Base-by-base conservation (phyloP, 2,329 filamentous ascomycete species). In the Aureobasidium zeae region DNA sequence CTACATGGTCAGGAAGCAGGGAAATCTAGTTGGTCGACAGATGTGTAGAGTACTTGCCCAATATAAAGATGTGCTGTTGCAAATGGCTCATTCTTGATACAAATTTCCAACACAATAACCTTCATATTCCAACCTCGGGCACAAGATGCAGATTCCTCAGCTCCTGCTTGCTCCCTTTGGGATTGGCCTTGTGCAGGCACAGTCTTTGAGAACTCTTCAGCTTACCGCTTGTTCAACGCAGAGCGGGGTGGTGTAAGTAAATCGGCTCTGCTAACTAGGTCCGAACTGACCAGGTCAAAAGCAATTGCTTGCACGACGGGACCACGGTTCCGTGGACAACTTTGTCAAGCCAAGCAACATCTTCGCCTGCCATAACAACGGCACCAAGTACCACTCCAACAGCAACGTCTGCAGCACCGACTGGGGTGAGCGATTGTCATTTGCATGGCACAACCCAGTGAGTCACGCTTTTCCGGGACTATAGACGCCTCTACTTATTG, bases 401-500 rank as follows among this genome's bases (percentile, higher is more conserved):
- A 13, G 17, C 12, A 19, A 4, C 25, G 7, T 7, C 15, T 16
- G 19, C 41, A 2, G 15, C 19, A 11, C 31, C 41, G 2, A 35
- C 41, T 13, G 31, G 31, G 10, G 25, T 43, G 5, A 43, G 29
- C 4, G 17, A 30, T 2, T 78, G 75, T 46, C 71, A 74, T 53
- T 55, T 57, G n/a, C 71, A 75, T 49, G 66, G 58, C 6, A 60
- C 58, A 12, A 51, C 61, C 3, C 66, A 66, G 66, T 73, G 56
- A 44, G 64, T 5, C 10, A 20, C 12, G 15, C 38, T 11, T 12
- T 20, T 9, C 8, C n/a, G 9, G n/a, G 17, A n/a, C 17, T n/a
- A 12, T 21, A 15, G 29, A 21, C 20, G 20, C 25, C 11, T 30
- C 25, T 26, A 10, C 16, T 35, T 10, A 24, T 15, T 8, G 7